Percentiles rank a stretch among this genome's conserved stretches.
Evolutionary conservation across 176 grass and related monocot genomes (phyloP).

Genomic region (Hyparrhenia diplandra): DNA sequence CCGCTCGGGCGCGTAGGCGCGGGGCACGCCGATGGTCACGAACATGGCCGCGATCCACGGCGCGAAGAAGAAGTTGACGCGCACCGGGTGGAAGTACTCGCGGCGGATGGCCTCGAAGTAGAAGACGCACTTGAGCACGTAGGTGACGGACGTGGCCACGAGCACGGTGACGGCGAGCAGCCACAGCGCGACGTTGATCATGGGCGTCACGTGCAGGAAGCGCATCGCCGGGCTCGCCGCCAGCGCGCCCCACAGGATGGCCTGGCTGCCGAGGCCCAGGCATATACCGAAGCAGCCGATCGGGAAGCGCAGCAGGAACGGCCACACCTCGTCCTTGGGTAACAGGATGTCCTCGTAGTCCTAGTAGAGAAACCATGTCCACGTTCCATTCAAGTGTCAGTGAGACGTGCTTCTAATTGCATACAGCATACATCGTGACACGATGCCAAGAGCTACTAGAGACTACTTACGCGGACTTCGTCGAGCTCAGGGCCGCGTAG

Average conservation of each 20-base stretch:
- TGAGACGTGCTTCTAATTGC: neutral
- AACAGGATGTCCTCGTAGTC: slow-evolving; percentile 89
- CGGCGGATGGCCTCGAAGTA: slow-evolving; percentile 97
- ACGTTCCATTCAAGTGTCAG: neutral
- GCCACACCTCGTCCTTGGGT: slow-evolving; percentile 94
- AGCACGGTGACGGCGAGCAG: slow-evolving; percentile 56
- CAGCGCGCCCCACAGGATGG: slow-evolving; percentile 89
- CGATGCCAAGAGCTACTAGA: neutral
- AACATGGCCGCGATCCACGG: slow-evolving; percentile 97
- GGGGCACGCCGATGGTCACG: slow-evolving; percentile 72
- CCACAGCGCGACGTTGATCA: slow-evolving; percentile 78
- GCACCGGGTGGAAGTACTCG: slow-evolving; percentile 98
- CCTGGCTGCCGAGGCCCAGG: slow-evolving; percentile 82
- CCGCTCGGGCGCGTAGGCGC: slow-evolving; percentile 29
- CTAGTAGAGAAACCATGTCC: slow-evolving; percentile 5
- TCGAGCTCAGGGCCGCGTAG: slow-evolving; percentile 96
- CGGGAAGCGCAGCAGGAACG: slow-evolving; percentile 93
- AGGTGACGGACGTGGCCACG: slow-evolving; percentile 57
- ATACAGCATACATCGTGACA: neutral
- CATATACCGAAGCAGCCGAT: slow-evolving; percentile 94
- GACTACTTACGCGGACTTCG: slow-evolving; percentile 73
- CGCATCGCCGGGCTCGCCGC: slow-evolving; percentile 57
- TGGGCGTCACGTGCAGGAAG: slow-evolving; percentile 71
- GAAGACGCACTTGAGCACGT: slow-evolving; percentile 90
- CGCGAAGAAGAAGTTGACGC: slow-evolving; percentile 97